These are phyloP conservation scores for Misopates orontium DNA, from an alignment of 257 asterid genomes.

Conservation along the genomic window DNA sequence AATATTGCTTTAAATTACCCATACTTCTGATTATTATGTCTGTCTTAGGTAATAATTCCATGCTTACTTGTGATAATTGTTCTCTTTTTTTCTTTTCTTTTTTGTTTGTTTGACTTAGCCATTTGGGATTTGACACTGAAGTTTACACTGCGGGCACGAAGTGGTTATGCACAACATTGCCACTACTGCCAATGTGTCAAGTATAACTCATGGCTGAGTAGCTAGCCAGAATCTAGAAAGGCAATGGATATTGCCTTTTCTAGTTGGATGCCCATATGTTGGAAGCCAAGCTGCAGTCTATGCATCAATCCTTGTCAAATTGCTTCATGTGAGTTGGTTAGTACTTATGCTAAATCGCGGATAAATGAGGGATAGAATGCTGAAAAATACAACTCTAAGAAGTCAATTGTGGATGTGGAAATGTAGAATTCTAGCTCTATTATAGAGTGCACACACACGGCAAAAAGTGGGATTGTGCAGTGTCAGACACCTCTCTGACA, in stretches of 20 bases:
- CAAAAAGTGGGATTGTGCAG: too few relatives aligned
- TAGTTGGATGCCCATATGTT: not conserved
- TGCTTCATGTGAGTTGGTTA: not conserved
- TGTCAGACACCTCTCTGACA: too few relatives aligned
- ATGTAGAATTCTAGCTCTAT: too few relatives aligned
- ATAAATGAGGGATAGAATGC: not conserved
- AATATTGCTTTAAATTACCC: not conserved
- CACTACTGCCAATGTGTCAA: not conserved
- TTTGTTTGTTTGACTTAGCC: not conserved
- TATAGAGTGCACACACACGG: too few relatives aligned
- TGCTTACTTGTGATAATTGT: not conserved
- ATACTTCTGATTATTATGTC: not conserved
- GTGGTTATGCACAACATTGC: not conserved
- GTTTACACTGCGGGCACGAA: not conserved
- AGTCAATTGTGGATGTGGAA: not conserved
- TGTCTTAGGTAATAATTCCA: not conserved
- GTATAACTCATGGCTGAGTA: not conserved
- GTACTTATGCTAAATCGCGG: not conserved
- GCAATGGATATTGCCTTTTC: not conserved
- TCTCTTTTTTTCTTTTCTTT: not conserved
- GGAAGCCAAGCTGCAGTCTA: not conserved
- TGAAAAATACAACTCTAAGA: not conserved
- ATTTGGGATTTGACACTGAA: not conserved
- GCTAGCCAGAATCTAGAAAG: not conserved
- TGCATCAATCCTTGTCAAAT: not conserved